A percentile compares a stretch with the other conserved stretches of the same genome.
phyloP scores from a whole-genome alignment of 768 basidiomycete species.

The Boletus coccyginus region DNA sequence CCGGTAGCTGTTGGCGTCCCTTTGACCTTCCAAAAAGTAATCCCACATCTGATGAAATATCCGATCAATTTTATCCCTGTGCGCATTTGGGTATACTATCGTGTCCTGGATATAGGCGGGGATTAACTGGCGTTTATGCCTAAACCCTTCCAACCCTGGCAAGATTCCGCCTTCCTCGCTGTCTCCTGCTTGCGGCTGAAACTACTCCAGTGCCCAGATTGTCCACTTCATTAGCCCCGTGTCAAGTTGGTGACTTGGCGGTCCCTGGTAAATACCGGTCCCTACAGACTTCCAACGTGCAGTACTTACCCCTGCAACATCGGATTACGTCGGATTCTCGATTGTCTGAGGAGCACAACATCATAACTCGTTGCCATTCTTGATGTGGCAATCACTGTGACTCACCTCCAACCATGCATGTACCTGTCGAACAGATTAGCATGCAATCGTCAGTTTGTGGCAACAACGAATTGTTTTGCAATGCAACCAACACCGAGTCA shows the following conservation, averaged over 20 bases:
- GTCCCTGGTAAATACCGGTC: constrained; percentile 83
- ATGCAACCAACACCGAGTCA: too few relatives aligned
- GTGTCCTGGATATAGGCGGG: too few relatives aligned
- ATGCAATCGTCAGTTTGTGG: too few relatives aligned
- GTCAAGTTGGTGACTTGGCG: constrained; percentile 64
- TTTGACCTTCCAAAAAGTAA: too few relatives aligned
- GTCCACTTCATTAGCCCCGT: constrained; percentile 74
- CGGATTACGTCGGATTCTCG: constrained; percentile 67
- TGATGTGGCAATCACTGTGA: constrained; percentile 11
- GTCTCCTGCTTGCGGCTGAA: constrained; percentile 24
- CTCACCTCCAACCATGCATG: constrained; percentile 40
- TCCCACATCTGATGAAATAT: too few relatives aligned
- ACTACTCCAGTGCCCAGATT: constrained; percentile 57
- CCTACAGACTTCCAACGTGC: constrained; percentile 80
- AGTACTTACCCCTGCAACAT: constrained; percentile 91
- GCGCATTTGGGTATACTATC: too few relatives aligned
- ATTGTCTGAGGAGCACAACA: constrained; percentile 53
- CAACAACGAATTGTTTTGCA: too few relatives aligned
- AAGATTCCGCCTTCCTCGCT: constrained; percentile 8
- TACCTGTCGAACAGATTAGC: too few relatives aligned
- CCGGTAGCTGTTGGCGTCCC: too few relatives aligned
- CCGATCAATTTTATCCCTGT: too few relatives aligned
- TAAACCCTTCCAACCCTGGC: constrained; percentile 4
- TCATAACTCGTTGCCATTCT: constrained; percentile 7
- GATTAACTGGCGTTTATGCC: background rate